Percentiles rank a stretch among this genome's conserved stretches.
These are phyloP conservation scores for Vanderwaltozyma tropicalis DNA, from an alignment of 805 yeast species.

Conservation along the genomic window DNA sequence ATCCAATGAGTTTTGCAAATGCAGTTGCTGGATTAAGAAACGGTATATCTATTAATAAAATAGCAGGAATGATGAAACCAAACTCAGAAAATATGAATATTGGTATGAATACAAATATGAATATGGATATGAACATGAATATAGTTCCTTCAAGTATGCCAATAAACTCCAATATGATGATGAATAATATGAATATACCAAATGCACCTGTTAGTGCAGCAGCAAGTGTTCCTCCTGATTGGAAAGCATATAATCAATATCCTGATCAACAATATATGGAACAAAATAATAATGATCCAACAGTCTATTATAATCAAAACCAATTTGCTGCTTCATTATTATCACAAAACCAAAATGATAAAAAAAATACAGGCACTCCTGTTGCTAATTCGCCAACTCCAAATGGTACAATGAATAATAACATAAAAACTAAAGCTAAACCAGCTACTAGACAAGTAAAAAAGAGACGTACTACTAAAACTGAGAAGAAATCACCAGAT, in stretches of 20 bases:
- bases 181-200: too few relatives aligned
- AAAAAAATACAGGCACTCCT: slow-evolving; percentile 35
- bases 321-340: not conserved
- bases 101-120: not conserved
- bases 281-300: not conserved
- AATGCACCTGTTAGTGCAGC: not conserved
- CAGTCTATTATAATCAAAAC: not conserved
- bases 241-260: not conserved
- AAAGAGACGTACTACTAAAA: not conserved
- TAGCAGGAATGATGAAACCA: too few relatives aligned
- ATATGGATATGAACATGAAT: not conserved
- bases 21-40: too few relatives aligned
- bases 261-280: not conserved
- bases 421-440: not conserved
- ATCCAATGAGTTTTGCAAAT: slow-evolving; percentile 8
- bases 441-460: not conserved
- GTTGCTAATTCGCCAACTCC: slow-evolving; percentile 3
- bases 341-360: not conserved
- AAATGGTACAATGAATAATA: not conserved
- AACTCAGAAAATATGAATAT: too few relatives aligned
- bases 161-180: too few relatives aligned
- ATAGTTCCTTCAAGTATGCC: too few relatives aligned
- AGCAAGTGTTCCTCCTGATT: not conserved
- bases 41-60: not conserved
- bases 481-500: slow-evolving; percentile 2